Percentiles rank a stretch among this genome's conserved stretches.
These are phyloP conservation scores for Microbotryum silenes-acaulis DNA, from an alignment of 1,284 basidiomycete genomes.

Conservation along the genomic window DNA sequence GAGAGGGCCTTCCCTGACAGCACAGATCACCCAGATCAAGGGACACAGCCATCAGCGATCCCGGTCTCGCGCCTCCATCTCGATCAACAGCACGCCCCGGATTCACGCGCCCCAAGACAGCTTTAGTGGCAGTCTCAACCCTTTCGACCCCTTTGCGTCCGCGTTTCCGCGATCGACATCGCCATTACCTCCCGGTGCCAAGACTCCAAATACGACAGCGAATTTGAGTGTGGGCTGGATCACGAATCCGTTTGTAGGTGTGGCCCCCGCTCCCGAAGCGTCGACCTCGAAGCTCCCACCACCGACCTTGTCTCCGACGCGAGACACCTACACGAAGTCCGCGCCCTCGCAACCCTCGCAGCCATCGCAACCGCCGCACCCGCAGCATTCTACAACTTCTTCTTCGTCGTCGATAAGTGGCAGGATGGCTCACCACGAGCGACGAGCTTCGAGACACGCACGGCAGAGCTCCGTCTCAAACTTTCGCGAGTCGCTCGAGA, in stretches of 20 bases:
- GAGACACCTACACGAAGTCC: conserved; percentile 4
- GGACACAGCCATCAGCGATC: conserved; percentile 29
- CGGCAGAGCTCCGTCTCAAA: conserved; percentile 33
- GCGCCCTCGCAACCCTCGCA: conserved; percentile 4
- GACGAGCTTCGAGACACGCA: conserved; percentile 32
- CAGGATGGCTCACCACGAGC: conserved; percentile 18
- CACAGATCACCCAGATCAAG: conserved; percentile 3
- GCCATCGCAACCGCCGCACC: neutral
- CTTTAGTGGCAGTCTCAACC: neutral
- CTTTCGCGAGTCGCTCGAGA: conserved; percentile 36
- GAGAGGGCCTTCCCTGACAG: conserved; percentile 18
- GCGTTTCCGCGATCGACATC: neutral
- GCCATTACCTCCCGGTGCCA: too few relatives aligned
- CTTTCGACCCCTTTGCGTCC: neutral
- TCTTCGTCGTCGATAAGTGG: neutral
- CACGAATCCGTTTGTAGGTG: too few relatives aligned
- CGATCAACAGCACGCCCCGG: conserved; percentile 1
- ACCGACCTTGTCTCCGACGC: too few relatives aligned
- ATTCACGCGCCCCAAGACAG: neutral
- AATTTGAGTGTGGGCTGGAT: too few relatives aligned
- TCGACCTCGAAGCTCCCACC: too few relatives aligned
- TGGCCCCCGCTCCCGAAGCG: too few relatives aligned
- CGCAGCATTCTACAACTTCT: neutral
- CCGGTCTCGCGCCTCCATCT: conserved; percentile 29
- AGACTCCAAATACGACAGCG: too few relatives aligned